Percentiles rank a stretch among this genome's conserved stretches.
These are phyloP conservation scores for Phytophthora pluvialis DNA, from an alignment of 352 stramenopile genomes.

Conservation along the genomic window DNA sequence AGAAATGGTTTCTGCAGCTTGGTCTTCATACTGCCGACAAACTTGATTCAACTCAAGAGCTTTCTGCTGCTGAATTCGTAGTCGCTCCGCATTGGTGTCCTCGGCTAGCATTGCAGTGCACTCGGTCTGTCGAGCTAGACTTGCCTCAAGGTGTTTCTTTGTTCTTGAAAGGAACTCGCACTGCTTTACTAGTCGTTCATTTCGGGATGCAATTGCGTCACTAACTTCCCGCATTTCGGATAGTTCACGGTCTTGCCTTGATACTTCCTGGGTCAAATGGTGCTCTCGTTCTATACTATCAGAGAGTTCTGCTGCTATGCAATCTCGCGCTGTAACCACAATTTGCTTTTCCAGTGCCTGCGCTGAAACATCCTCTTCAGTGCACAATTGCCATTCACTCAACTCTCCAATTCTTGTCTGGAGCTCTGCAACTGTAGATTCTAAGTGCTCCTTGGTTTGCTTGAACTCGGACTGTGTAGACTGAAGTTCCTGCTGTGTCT, in stretches of 20 bases:
- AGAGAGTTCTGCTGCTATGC: slow-evolving; percentile 11
- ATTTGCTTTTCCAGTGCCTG: slow-evolving; percentile 9
- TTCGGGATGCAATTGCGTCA: slow-evolving; percentile 2
- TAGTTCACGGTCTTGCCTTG: slow-evolving; percentile 10
- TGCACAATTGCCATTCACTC: slow-evolving; percentile 11
- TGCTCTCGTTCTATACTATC: slow-evolving; percentile 6
- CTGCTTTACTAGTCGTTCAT: slow-evolving; percentile 14
- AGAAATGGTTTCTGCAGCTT: slow-evolving; percentile 26
- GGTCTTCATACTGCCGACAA: slow-evolving; percentile 5
- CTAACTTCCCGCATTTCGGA: not conserved
- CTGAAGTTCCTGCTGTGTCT: slow-evolving; percentile 43
- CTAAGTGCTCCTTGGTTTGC: slow-evolving; percentile 17
- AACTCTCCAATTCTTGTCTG: slow-evolving; percentile 13
- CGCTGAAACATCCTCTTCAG: slow-evolving; percentile 25
- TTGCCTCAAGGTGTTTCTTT: slow-evolving; percentile 12
- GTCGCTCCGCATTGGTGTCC: slow-evolving; percentile 15
- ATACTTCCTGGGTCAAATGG: slow-evolving; percentile 8
- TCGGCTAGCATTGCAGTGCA: slow-evolving; percentile 24
- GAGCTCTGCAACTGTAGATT: slow-evolving; percentile 16
- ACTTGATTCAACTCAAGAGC: slow-evolving; percentile 13
- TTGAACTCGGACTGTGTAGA: slow-evolving; percentile 35
- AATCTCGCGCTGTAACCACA: slow-evolving; percentile 4
- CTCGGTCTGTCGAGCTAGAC: slow-evolving; percentile 19
- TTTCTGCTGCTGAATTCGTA: slow-evolving; percentile 20
- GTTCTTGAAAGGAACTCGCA: slow-evolving; percentile 2